Evolutionary conservation across 1,139 yeast species (phyloP).

Genomic region (Hyphopichia burtonii): DNA sequence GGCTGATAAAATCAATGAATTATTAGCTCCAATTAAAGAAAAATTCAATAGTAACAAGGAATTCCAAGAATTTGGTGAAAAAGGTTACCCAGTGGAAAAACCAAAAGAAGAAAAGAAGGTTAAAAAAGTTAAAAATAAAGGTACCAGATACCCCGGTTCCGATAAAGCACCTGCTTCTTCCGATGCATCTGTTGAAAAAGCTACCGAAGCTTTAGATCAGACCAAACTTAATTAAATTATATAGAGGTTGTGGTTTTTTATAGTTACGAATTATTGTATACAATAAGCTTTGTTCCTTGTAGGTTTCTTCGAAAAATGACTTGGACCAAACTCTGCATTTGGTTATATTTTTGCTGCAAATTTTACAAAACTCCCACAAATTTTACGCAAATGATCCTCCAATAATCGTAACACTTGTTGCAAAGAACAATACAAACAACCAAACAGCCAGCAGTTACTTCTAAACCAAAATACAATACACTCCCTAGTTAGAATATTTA

Average conservation of each 20-base stretch:
- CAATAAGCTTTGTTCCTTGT: too few relatives aligned
- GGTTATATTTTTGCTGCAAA: too few relatives aligned
- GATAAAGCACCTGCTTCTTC: slow-evolving; percentile 9
- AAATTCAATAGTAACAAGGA: slow-evolving; percentile 62
- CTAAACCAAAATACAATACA: too few relatives aligned
- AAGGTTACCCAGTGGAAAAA: slow-evolving; percentile 82
- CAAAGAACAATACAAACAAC: too few relatives aligned
- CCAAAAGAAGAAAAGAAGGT: slow-evolving; percentile 64
- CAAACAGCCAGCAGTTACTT: too few relatives aligned
- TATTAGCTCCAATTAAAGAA: slow-evolving; percentile 82
- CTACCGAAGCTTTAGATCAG: slow-evolving; percentile 9
- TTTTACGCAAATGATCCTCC: too few relatives aligned
- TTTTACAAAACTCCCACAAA: too few relatives aligned
- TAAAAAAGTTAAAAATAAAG: slow-evolving; percentile 77
- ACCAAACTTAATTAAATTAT: slow-evolving; percentile 1
- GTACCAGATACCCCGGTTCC: slow-evolving; percentile 79
- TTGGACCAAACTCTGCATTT: too few relatives aligned
- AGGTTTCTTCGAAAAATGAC: too few relatives aligned
- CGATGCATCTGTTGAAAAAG: slow-evolving; percentile 10
- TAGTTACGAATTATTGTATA: background rate
- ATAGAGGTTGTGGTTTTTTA: background rate
- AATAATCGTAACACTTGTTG: too few relatives aligned
- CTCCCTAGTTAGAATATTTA: too few relatives aligned
- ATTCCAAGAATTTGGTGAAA: slow-evolving; percentile 68
- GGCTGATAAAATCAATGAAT: slow-evolving; percentile 72